phyloP scores from a whole-genome alignment of 352 stramenopile species.

The Globisporangium acanthophoron region DNA sequence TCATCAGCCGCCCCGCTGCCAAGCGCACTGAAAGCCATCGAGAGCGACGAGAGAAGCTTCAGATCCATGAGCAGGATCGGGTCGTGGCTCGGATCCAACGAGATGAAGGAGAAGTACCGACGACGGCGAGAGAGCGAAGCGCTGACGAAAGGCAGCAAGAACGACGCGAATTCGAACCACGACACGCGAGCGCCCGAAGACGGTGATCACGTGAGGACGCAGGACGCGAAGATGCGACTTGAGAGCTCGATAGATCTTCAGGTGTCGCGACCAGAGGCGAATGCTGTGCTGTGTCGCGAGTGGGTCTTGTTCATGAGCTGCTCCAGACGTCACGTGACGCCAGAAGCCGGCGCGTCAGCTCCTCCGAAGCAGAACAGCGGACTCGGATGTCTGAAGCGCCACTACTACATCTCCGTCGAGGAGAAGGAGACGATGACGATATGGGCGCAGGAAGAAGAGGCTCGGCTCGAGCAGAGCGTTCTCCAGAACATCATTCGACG shows the following conservation, averaged over 20 bases:
- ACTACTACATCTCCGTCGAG: constrained; percentile 67
- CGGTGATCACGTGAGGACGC: constrained; percentile 36
- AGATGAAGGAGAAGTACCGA: constrained; percentile 37
- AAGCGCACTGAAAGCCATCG: constrained; percentile 28
- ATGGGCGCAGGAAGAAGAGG: constrained; percentile 62
- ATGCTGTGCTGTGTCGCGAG: constrained; percentile 48
- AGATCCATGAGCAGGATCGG: constrained; percentile 59
- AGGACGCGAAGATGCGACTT: constrained; percentile 22
- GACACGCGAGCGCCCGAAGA: constrained; percentile 19
- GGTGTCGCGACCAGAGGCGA: constrained; percentile 35
- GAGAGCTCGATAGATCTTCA: constrained; percentile 17
- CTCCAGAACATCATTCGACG: constrained; percentile 50
- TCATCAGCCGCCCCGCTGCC: constrained; percentile 15
- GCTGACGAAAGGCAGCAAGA: neutral
- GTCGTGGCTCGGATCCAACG: constrained; percentile 51
- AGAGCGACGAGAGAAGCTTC: constrained; percentile 43
- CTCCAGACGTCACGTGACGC: constrained; percentile 16
- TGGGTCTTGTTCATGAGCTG: constrained; percentile 70
- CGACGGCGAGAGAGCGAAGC: constrained; percentile 20
- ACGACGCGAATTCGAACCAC: neutral
- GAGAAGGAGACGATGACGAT: constrained; percentile 53
- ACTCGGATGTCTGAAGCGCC: constrained; percentile 56
- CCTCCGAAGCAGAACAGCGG: constrained; percentile 18
- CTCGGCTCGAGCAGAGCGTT: constrained; percentile 56
- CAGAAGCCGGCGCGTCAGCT: neutral